A percentile compares a stretch with the other conserved stretches of the same genome.
Evolutionary conservation across 2,329 filamentous ascomycete genomes (phyloP).

Genomic region (Exophiala sideris): DNA sequence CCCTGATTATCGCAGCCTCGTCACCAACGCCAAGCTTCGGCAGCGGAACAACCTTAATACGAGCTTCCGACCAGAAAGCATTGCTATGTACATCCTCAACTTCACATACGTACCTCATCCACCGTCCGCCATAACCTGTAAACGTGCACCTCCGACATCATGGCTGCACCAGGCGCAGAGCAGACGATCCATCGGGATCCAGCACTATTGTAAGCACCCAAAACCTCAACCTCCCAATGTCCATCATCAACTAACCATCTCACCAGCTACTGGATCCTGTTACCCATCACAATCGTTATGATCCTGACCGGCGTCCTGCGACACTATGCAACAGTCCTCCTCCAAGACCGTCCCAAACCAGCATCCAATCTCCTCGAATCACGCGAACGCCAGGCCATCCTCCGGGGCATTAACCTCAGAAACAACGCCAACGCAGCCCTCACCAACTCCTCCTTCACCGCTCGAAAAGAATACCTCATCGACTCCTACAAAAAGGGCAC

Average conservation of each 20-base stretch:
- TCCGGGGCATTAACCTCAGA: slow-evolving; percentile 81
- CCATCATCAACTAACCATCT: slow-evolving; percentile 9
- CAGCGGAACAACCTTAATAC: too few species aligned
- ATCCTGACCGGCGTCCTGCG: slow-evolving; percentile 91
- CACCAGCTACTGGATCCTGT: slow-evolving; percentile 92
- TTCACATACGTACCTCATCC: neutral
- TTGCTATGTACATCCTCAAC: neutral
- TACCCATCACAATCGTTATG: slow-evolving; percentile 98
- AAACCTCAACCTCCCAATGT: neutral
- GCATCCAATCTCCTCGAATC: slow-evolving; percentile 57
- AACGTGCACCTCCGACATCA: slow-evolving; percentile 40
- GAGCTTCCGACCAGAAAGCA: neutral
- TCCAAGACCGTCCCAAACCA: slow-evolving; percentile 78
- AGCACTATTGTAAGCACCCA: slow-evolving; percentile 77
- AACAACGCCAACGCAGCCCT: slow-evolving; percentile 78
- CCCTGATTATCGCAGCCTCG: too few species aligned
- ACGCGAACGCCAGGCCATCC: slow-evolving; percentile 79
- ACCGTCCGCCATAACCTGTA: neutral
- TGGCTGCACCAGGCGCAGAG: slow-evolving; percentile 74
- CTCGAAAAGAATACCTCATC: slow-evolving; percentile 76
- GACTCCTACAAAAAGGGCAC: slow-evolving; percentile 78
- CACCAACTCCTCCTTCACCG: slow-evolving; percentile 71
- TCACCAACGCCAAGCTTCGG: too few species aligned
- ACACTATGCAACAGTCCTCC: slow-evolving; percentile 91
- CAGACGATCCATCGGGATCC: slow-evolving; percentile 99